Evolutionary conservation across 345 rosid species (phyloP).

Genomic region (Gossypium australe): DNA sequence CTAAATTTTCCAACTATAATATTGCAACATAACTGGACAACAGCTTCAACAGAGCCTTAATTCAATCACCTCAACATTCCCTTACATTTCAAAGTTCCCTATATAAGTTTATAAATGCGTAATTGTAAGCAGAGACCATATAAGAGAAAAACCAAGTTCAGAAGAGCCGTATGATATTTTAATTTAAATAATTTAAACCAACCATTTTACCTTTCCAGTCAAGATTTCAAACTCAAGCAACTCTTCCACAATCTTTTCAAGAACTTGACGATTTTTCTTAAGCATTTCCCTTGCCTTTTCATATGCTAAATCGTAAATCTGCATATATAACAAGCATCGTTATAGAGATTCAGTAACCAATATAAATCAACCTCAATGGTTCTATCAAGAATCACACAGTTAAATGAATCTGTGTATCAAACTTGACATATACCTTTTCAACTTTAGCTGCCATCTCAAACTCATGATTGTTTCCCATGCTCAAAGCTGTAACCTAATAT

Average conservation of each 20-base stretch:
- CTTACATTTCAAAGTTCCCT: neutral
- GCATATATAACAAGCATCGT: slow-evolving; percentile 17
- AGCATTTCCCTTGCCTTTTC: slow-evolving; percentile 76
- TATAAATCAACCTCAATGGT: neutral
- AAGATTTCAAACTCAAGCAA: slow-evolving; percentile 82
- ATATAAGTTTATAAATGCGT: neutral
- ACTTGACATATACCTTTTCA: slow-evolving; percentile 52
- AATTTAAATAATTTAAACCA: slow-evolving; percentile 14
- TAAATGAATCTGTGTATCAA: slow-evolving; percentile 9
- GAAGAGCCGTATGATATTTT: slow-evolving; percentile 8
- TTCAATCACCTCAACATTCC: neutral
- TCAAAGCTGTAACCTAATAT: slow-evolving; percentile 60
- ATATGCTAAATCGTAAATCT: slow-evolving; percentile 82
- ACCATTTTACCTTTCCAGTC: slow-evolving; percentile 64
- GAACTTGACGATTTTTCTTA: slow-evolving; percentile 58
- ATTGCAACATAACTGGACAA: neutral
- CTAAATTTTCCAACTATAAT: neutral
- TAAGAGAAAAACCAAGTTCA: slow-evolving; percentile 7
- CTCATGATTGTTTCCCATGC: slow-evolving; percentile 82
- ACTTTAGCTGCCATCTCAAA: slow-evolving; percentile 85
- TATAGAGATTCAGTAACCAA: slow-evolving; percentile 12
- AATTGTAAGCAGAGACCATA: neutral
- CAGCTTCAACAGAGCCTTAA: neutral
- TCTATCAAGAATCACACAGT: neutral
- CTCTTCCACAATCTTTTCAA: slow-evolving; percentile 84